phyloP scores from a whole-genome alignment of 2,329 filamentous ascomycete genomes.

The Talaromyces amestolkiae region DNA sequence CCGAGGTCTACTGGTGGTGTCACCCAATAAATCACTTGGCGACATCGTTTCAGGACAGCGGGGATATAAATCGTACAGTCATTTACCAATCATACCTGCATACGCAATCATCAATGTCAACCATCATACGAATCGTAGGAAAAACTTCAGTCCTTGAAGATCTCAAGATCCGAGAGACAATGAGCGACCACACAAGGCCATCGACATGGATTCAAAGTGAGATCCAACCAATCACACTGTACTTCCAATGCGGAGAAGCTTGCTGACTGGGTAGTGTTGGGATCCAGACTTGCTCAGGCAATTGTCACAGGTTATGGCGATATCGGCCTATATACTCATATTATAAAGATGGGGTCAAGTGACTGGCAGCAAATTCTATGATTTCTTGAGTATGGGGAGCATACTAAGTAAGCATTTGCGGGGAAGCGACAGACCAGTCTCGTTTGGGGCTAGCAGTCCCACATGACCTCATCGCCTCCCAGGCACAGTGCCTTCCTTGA shows the following conservation, averaged over 20 bases:
- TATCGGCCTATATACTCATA: too few species aligned
- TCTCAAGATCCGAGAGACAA: not conserved
- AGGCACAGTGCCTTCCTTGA: constrained; percentile 1
- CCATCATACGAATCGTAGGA: not conserved
- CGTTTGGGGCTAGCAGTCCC: not conserved
- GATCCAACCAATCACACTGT: not conserved
- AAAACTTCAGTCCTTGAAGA: not conserved
- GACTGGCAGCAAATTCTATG: not conserved
- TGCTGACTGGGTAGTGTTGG: not conserved
- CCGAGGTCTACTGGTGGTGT: not conserved
- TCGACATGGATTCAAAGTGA: not conserved
- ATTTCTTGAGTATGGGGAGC: not conserved
- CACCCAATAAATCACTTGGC: not conserved
- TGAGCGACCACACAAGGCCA: not conserved
- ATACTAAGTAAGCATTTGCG: not conserved
- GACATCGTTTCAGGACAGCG: too few species aligned
- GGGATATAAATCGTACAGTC: too few species aligned
- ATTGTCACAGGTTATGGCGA: too few species aligned
- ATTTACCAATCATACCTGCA: not conserved
- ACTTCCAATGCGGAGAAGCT: constrained; percentile 2
- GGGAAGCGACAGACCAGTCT: not conserved
- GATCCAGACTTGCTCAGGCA: not conserved
- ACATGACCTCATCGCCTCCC: constrained; percentile 18
- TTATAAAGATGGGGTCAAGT: not conserved
- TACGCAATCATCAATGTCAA: not conserved